phyloP scores from a whole-genome alignment of 345 rosid genomes.

The Corymbia maculata region DNA sequence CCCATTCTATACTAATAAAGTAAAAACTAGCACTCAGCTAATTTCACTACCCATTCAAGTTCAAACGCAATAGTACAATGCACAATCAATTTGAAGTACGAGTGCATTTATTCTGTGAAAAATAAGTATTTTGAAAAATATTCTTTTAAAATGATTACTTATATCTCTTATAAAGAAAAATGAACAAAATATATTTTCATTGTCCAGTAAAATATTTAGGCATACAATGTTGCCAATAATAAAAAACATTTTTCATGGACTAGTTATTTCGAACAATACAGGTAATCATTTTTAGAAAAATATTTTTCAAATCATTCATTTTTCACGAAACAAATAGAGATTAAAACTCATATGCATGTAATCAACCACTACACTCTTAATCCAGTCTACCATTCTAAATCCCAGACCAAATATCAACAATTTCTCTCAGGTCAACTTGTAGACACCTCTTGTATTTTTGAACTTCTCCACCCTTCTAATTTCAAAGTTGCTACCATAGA shows the following conservation, averaged over 20 bases:
- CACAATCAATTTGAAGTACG: background rate
- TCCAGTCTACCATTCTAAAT: background rate
- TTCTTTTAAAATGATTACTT: background rate
- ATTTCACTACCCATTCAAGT: background rate
- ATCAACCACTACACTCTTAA: background rate
- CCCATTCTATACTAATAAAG: background rate
- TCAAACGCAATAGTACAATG: background rate
- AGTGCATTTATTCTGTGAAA: rapidly evolving
- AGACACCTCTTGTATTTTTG: background rate
- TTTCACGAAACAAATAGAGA: rapidly evolving
- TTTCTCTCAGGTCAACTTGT: background rate
- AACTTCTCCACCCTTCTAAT: background rate
- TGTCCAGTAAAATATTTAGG: background rate
- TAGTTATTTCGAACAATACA: background rate
- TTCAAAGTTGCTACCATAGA: background rate
- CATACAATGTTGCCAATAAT: background rate
- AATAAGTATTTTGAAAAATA: background rate
- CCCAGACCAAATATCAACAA: background rate
- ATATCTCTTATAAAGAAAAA: background rate
- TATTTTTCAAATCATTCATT: background rate
- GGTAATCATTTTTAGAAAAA: background rate
- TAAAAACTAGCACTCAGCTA: background rate
- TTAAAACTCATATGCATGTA: background rate
- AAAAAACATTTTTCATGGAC: background rate
- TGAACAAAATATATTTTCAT: background rate